A percentile compares a stretch with the other conserved stretches of the same genome.
phyloP scores from a whole-genome alignment of 176 grass and related monocot species.

The Olyra latifolia region DNA sequence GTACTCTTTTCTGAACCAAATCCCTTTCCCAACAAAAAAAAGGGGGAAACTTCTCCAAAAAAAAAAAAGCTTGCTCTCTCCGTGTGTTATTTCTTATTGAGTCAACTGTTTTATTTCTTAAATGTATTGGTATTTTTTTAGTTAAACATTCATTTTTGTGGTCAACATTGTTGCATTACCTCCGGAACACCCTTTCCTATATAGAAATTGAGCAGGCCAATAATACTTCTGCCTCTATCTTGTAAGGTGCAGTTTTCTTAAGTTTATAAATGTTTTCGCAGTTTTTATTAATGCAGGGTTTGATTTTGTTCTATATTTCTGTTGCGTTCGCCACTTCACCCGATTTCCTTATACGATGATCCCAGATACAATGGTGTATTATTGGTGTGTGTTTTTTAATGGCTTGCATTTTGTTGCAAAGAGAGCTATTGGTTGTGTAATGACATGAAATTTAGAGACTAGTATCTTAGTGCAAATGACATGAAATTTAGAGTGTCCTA shows the following conservation, averaged over 20 bases:
- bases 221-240: background rate
- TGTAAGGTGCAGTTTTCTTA: background rate
- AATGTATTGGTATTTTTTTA: conserved; percentile 29
- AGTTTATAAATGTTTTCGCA: background rate
- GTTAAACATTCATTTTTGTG: conserved; percentile 21
- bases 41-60: background rate
- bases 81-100: background rate
- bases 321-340: background rate
- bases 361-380: background rate
- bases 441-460: no score
- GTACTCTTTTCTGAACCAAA: conserved; percentile 32
- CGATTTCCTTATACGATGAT: background rate
- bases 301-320: background rate
- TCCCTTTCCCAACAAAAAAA: conserved; percentile 30
- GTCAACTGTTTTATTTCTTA: conserved; percentile 18
- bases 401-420: no score
- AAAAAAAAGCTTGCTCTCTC: background rate
- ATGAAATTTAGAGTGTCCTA: no score
- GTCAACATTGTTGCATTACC: background rate
- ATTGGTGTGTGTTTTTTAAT: no score
- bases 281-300: background rate
- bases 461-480: no score
- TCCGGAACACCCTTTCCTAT: background rate
- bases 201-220: conserved; percentile 1
- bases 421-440: no score